Conservation (phyloP, 2,329 filamentous ascomycete genomes). For the Microthyrium microscopicum region DNA sequence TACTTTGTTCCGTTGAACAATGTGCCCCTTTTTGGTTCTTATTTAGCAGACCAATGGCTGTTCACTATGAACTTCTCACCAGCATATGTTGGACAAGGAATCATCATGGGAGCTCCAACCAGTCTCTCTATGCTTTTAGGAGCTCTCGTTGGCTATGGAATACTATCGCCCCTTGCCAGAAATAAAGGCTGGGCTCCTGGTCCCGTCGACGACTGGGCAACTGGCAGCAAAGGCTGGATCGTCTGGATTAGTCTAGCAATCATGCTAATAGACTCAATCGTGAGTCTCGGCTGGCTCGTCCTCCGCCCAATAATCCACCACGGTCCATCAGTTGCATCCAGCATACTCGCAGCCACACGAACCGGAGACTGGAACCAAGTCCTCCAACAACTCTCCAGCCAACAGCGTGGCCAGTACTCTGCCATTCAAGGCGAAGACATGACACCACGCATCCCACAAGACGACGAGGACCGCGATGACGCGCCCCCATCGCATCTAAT, state of each 20-base stretch:
- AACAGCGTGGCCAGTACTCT: too few relatives aligned
- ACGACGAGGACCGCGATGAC: slow-evolving; percentile 44
- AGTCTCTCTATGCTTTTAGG: slow-evolving; percentile 92
- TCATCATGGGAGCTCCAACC: slow-evolving; percentile 95
- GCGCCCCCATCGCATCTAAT: slow-evolving; percentile 74
- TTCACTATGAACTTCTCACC: slow-evolving; percentile 95
- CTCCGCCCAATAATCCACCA: slow-evolving; percentile 41
- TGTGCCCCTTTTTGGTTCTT: slow-evolving; percentile 68
- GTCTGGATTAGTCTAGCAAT: slow-evolving; percentile 93
- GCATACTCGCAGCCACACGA: slow-evolving; percentile 1
- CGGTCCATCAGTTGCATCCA: slow-evolving; percentile 1
- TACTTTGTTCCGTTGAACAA: slow-evolving; percentile 84
- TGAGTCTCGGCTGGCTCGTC: slow-evolving; percentile 70
- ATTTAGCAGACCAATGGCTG: slow-evolving; percentile 64
- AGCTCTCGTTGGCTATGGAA: slow-evolving; percentile 74
- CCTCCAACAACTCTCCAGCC: background rate
- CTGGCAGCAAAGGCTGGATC: slow-evolving; percentile 94
- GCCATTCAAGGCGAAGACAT: slow-evolving; percentile 1
- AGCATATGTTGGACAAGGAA: slow-evolving; percentile 93
- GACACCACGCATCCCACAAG: slow-evolving; percentile 8
- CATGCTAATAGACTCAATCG: slow-evolving; percentile 85
- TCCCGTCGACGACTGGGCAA: slow-evolving; percentile 72
- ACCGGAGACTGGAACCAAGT: slow-evolving; percentile 5
- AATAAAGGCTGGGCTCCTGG: slow-evolving; percentile 77
- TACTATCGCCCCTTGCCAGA: slow-evolving; percentile 82